Percentiles rank a stretch among this genome's conserved stretches.
These are phyloP conservation scores for Diaporthe velutina DNA, from an alignment of 2,329 filamentous ascomycete genomes.

Conservation along the genomic window DNA sequence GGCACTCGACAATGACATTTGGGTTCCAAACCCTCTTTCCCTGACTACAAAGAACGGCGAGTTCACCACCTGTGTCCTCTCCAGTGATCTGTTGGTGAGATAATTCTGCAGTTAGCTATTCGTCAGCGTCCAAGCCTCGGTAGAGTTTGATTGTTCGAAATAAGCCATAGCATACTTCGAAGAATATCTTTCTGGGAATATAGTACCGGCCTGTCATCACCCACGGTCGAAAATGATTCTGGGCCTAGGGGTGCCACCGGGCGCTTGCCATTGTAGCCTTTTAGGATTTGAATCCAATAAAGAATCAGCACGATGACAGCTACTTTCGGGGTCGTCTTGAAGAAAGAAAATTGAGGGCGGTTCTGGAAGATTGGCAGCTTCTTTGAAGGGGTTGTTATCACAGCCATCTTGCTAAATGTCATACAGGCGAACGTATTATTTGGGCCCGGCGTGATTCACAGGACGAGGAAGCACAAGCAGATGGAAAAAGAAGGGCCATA, in stretches of 20 bases:
- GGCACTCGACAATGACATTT: not conserved
- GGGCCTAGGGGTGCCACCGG: not conserved
- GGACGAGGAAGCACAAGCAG: too few relatives aligned
- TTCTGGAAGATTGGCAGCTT: not conserved
- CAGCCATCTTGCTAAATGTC: not conserved
- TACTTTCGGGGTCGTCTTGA: not conserved
- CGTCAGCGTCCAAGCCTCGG: not conserved
- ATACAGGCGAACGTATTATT: not conserved
- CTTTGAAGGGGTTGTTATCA: not conserved
- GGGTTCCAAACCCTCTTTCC: not conserved
- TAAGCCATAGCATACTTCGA: not conserved
- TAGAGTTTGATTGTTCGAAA: not conserved
- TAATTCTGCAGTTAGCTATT: not conserved
- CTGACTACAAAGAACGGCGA: not conserved
- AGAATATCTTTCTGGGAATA: not conserved
- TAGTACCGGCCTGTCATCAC: not conserved
- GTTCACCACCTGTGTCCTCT: not conserved
- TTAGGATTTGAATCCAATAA: not conserved
- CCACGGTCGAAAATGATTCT: not conserved
- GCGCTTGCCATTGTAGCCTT: not conserved
- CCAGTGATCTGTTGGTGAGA: not conserved
- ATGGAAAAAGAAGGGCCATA: not conserved
- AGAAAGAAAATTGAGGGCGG: not conserved
- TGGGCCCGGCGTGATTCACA: not conserved
- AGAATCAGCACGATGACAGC: not conserved